A percentile compares a stretch with the other conserved stretches of the same genome.
These are phyloP conservation scores for Termitomyces sp. DNA, from an alignment of 768 basidiomycete species.

Conservation along the genomic window DNA sequence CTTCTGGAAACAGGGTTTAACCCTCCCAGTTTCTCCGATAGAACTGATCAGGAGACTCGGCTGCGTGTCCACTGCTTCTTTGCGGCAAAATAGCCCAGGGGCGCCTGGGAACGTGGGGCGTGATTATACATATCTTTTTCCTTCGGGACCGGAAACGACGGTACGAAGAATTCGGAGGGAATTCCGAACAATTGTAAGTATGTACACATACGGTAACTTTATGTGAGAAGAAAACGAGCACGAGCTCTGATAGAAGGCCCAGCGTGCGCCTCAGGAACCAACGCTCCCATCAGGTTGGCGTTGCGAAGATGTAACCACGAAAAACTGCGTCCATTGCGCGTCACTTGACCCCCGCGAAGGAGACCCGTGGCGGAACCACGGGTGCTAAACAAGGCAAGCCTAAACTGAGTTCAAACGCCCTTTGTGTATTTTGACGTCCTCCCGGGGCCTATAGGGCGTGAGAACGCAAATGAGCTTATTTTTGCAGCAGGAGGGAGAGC, in stretches of 20 bases:
- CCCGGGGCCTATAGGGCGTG: conserved; percentile 39
- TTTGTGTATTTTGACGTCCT: conserved; percentile 90
- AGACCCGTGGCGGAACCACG: not conserved
- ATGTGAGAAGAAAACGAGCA: not conserved
- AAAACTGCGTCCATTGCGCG: not conserved
- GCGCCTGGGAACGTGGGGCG: not conserved
- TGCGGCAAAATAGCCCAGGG: not conserved
- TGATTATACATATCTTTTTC: not conserved
- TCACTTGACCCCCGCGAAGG: not conserved
- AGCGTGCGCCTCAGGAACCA: not conserved
- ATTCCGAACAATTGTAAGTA: not conserved
- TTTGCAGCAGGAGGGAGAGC: not conserved
- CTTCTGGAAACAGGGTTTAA: not conserved
- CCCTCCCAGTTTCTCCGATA: not conserved
- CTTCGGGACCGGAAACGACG: not conserved
- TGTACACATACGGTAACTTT: not conserved
- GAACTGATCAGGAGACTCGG: not conserved
- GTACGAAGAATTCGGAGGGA: not conserved
- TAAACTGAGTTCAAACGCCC: conserved; percentile 34
- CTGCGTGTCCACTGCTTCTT: not conserved
- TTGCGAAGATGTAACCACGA: not conserved
- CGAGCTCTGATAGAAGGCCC: not conserved
- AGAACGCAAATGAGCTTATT: not conserved
- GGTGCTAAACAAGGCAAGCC: not conserved
- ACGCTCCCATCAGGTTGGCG: not conserved